phyloP scores from a whole-genome alignment of 768 basidiomycete species.

The Austroboletus eburneus region DNA sequence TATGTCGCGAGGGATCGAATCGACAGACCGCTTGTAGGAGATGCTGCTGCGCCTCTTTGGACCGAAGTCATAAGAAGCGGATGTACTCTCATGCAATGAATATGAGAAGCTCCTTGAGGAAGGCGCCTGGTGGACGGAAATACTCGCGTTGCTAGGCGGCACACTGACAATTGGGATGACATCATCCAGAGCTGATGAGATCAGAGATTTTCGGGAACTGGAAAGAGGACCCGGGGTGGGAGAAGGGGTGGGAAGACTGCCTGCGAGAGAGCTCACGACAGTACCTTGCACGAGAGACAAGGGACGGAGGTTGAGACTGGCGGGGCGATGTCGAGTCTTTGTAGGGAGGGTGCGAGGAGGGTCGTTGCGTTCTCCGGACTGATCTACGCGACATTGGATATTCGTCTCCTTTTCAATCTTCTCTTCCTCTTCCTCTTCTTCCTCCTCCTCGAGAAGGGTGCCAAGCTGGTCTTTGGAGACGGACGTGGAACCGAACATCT shows the following conservation, averaged over 20 bases:
- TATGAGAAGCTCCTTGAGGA: conserved; percentile 27
- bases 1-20: conserved; percentile 31
- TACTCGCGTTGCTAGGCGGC: not conserved
- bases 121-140: conserved; percentile 9
- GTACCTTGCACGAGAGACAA: conserved; percentile 62
- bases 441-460: conserved; percentile 82
- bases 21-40: conserved; percentile 57
- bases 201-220: conserved; percentile 35
- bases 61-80: conserved; percentile 28
- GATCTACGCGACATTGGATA: conserved; percentile 13
- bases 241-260: conserved; percentile 50
- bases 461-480: conserved; percentile 73
- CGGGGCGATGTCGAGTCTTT: conserved; percentile 61
- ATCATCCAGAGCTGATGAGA: conserved; percentile 7
- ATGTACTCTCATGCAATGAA: conserved; percentile 19
- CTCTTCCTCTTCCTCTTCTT: conserved; percentile 61
- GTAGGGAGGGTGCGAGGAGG: conserved; percentile 30
- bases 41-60: conserved; percentile 63
- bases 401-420: too few species aligned
- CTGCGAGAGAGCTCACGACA: conserved; percentile 33
- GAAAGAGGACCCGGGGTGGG: conserved; percentile 47
- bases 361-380: conserved; percentile 7
- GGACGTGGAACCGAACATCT: conserved; percentile 55
- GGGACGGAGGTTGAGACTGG: conserved; percentile 63
- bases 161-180: conserved; percentile 21